These are phyloP conservation scores for Pichia paraexigua DNA, from an alignment of 805 yeast species.

Conservation along the genomic window DNA sequence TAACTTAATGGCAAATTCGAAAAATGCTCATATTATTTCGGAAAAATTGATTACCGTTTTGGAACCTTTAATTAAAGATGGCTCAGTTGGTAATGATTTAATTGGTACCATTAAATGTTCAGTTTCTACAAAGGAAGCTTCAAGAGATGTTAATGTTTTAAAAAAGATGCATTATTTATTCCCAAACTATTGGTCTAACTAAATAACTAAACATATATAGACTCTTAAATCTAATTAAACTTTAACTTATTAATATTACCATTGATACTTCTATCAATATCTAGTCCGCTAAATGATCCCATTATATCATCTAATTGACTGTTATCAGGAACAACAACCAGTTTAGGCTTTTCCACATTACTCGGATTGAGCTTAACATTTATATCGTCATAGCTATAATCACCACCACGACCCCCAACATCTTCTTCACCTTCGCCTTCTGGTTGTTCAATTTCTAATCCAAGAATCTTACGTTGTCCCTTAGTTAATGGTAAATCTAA, in stretches of 20 bases:
- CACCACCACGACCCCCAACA: background rate
- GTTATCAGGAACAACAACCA: constrained; percentile 1
- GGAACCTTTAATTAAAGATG: constrained; percentile 50
- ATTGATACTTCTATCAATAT: background rate
- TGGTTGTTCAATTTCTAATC: constrained; percentile 25
- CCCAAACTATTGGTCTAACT: constrained; percentile 80
- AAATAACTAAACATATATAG: background rate
- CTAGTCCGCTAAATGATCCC: constrained; percentile 4
- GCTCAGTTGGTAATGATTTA: constrained; percentile 62
- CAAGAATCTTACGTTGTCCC: constrained; percentile 39
- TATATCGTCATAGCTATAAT: constrained; percentile 2
- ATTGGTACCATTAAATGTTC: constrained; percentile 71
- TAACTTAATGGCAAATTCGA: constrained; percentile 77
- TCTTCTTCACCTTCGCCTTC: background rate
- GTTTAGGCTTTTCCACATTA: constrained; percentile 2
- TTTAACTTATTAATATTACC: background rate
- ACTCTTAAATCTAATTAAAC: background rate
- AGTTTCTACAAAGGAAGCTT: constrained; percentile 69
- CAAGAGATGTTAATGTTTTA: constrained; percentile 63
- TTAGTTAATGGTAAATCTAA: constrained; percentile 41
- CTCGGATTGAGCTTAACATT: constrained; percentile 5
- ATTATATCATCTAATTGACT: constrained; percentile 3
- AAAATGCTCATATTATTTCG: constrained; percentile 76
- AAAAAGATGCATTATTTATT: constrained; percentile 79
- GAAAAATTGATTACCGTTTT: constrained; percentile 59